A percentile compares a stretch with the other conserved stretches of the same genome.
phyloP scores from a whole-genome alignment of 352 stramenopile genomes.

The Globisporangium paddicum region DNA sequence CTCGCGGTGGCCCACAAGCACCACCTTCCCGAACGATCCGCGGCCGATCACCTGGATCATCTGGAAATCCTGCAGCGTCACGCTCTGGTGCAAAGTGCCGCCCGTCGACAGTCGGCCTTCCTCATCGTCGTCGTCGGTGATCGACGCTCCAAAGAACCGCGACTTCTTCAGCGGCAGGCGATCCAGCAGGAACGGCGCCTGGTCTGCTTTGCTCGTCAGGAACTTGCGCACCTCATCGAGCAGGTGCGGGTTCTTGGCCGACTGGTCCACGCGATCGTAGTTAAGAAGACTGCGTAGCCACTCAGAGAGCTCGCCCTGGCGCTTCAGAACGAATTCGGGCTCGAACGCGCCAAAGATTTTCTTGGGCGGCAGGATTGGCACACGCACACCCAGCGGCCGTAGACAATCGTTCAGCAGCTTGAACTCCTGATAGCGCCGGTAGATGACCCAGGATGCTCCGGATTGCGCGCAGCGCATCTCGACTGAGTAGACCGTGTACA shows the following conservation, averaged over 20 bases:
- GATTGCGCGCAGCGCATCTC: constrained; percentile 77
- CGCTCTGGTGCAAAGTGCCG: constrained; percentile 32
- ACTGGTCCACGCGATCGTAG: constrained; percentile 71
- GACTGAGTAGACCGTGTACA: constrained; percentile 80
- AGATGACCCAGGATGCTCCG: constrained; percentile 74
- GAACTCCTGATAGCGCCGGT: constrained; percentile 83
- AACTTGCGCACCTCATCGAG: constrained; percentile 78
- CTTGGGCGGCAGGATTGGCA: constrained; percentile 74
- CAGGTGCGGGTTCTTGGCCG: constrained; percentile 70
- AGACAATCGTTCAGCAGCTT: constrained; percentile 70
- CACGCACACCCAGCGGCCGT: constrained; percentile 54
- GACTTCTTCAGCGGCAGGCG: constrained; percentile 55
- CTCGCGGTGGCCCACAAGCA: constrained; percentile 81
- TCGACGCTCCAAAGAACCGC: constrained; percentile 59
- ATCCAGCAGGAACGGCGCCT: constrained; percentile 72
- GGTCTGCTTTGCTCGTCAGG: constrained; percentile 76
- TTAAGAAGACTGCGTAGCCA: constrained; percentile 65
- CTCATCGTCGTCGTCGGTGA: constrained; percentile 55
- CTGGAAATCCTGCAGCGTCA: constrained; percentile 68
- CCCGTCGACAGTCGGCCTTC: constrained; percentile 9
- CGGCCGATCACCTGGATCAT: constrained; percentile 90
- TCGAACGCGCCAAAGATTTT: constrained; percentile 84
- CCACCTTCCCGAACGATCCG: constrained; percentile 90
- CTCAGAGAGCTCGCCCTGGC: constrained; percentile 58
- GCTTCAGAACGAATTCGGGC: constrained; percentile 70